A percentile compares a stretch with the other conserved stretches of the same genome.
Evolutionary conservation across 2,329 filamentous ascomycete species (phyloP).

Genomic region (Thielaviopsis populi): DNA sequence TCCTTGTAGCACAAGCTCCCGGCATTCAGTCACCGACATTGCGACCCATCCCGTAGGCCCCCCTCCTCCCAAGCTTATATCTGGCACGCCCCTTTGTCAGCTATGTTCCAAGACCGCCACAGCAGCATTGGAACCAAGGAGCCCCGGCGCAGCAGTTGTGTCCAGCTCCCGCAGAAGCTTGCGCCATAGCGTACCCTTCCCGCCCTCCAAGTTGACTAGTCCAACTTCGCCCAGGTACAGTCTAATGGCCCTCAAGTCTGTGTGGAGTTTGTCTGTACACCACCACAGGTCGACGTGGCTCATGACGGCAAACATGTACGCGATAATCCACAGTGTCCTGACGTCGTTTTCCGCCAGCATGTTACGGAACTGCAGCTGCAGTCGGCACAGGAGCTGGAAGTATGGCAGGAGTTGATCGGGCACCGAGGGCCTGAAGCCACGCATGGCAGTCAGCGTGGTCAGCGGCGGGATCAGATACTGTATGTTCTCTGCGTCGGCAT

Average conservation of each 20-base stretch:
- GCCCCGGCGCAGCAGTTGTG: background rate
- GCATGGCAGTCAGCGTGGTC: conserved; percentile 12
- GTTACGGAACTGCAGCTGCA: conserved; percentile 19
- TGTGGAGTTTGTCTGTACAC: conserved; percentile 16
- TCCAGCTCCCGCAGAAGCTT: conserved; percentile 20
- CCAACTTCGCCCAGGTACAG: conserved; percentile 17
- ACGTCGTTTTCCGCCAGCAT: conserved; percentile 18
- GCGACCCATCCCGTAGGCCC: background rate
- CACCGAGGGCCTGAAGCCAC: conserved; percentile 4
- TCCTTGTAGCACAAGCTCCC: background rate
- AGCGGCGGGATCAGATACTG: conserved; percentile 18
- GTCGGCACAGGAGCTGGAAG: conserved; percentile 19
- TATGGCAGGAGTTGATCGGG: conserved; percentile 18
- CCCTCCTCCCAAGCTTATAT: too few species aligned
- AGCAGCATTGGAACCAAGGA: background rate
- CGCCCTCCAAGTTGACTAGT: conserved; percentile 15
- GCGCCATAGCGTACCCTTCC: conserved; percentile 19
- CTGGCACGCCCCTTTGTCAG: background rate
- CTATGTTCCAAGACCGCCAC: background rate
- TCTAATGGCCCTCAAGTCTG: conserved; percentile 18
- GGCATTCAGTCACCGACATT: background rate
- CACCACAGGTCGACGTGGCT: conserved; percentile 21
- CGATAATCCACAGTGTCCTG: conserved; percentile 20
- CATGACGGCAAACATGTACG: conserved; percentile 21
- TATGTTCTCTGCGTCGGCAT: conserved; percentile 11